Percentiles rank a stretch among this genome's conserved stretches.
Evolutionary conservation across 495 filamentous ascomycete genomes (phyloP).

Genomic region (Penicillium dipodomyicola): DNA sequence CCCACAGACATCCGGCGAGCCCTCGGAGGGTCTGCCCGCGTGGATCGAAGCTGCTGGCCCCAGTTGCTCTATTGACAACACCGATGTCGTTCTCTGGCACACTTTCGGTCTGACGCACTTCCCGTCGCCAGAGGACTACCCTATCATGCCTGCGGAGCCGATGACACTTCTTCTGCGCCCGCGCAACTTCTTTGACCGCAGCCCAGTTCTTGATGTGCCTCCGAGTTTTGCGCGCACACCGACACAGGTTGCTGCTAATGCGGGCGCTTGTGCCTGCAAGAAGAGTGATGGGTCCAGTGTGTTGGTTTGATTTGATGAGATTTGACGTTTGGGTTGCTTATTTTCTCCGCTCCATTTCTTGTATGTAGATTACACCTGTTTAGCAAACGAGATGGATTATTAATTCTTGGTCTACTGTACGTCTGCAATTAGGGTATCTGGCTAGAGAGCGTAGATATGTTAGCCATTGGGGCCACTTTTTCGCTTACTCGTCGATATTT

Average conservation of each 20-base stretch:
- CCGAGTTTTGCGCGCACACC: conserved; percentile 75
- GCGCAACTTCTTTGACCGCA: conserved; percentile 81
- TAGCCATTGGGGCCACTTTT: not conserved
- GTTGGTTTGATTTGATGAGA: conserved; percentile 30
- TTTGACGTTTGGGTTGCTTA: not conserved
- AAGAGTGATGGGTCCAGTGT: conserved; percentile 46
- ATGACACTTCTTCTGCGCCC: conserved; percentile 83
- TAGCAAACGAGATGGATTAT: not conserved
- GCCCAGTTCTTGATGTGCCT: conserved; percentile 84
- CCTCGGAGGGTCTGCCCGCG: conserved; percentile 70
- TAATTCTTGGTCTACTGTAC: not conserved
- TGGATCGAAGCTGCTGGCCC: conserved; percentile 74
- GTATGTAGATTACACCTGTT: not conserved
- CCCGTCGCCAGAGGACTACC: conserved; percentile 89
- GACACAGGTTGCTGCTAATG: conserved; percentile 58
- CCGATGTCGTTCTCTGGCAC: conserved; percentile 92
- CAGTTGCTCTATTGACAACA: conserved; percentile 72
- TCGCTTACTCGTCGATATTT: not conserved
- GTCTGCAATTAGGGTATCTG: not conserved
- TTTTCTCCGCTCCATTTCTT: not conserved
- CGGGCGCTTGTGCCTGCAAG: conserved; percentile 44
- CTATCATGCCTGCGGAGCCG: conserved; percentile 90
- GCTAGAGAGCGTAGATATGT: not conserved
- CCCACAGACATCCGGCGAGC: conserved; percentile 86
- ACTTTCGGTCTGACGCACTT: conserved; percentile 94